These are phyloP conservation scores for Luffa aegyptiaca DNA, from an alignment of 306 rosid genomes.

Conservation along the genomic window DNA sequence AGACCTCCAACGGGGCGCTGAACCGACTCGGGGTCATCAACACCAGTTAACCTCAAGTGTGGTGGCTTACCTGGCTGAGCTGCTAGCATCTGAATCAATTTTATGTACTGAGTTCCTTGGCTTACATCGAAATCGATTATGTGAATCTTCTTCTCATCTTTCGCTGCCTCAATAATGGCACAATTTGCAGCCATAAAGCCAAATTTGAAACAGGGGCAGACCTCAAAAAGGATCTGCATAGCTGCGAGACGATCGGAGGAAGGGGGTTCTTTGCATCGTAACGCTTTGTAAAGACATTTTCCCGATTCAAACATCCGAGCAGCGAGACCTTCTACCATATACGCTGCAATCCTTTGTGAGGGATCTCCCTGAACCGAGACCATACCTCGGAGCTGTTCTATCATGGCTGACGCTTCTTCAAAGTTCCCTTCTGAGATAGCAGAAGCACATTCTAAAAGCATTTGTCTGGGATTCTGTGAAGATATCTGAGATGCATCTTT, in stretches of 20 bases:
- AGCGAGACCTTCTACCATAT: conserved; percentile 96
- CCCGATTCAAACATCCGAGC: conserved; percentile 82
- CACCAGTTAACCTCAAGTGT: conserved; percentile 65
- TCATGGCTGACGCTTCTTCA: conserved; percentile 50
- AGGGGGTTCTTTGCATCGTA: conserved; percentile 94
- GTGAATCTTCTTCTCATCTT: conserved; percentile 60
- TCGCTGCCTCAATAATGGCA: conserved; percentile 69
- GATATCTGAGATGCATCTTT: conserved; percentile 35
- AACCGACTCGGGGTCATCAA: conserved; percentile 89
- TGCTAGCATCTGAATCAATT: conserved; percentile 65
- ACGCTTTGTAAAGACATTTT: conserved; percentile 56
- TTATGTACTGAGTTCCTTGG: conserved; percentile 89
- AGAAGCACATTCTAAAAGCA: conserved; percentile 68
- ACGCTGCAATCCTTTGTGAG: conserved; percentile 91
- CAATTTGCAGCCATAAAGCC: conserved; percentile 84
- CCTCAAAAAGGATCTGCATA: conserved; percentile 91
- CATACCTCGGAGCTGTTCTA: conserved; percentile 55
- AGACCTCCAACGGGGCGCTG: conserved; percentile 88
- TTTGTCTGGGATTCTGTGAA: conserved; percentile 46
- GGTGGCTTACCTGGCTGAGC: conserved; percentile 44
- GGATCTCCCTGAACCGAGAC: conserved; percentile 95
- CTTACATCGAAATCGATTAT: conserved; percentile 80
- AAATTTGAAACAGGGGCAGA: conserved; percentile 93
- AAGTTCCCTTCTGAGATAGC: conserved; percentile 62
- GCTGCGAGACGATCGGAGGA: conserved; percentile 89